phyloP scores from a whole-genome alignment of 2,329 filamentous ascomycete species.

The Colletotrichum abscissum region DNA sequence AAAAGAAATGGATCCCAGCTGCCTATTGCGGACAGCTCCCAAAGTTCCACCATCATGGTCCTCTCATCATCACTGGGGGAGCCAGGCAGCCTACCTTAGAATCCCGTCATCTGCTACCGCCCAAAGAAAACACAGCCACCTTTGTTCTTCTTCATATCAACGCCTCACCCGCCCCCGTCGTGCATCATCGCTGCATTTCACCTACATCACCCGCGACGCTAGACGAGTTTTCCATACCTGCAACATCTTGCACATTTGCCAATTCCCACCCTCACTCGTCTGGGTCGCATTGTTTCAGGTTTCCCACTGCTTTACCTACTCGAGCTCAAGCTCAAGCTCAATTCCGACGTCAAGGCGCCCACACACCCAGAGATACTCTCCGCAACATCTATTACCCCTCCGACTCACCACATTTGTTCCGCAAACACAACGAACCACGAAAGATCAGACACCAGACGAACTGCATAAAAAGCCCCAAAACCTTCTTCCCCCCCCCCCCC shows the following conservation, averaged over 20 bases:
- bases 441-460: constrained; percentile 22
- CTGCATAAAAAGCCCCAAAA: constrained; percentile 10
- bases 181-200: neutral
- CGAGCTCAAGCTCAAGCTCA: constrained; percentile 5
- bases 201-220: neutral
- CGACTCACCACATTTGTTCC: neutral
- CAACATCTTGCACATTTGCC: neutral
- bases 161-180: neutral
- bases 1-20: neutral
- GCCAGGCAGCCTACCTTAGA: neutral
- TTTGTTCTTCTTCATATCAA: constrained; percentile 12
- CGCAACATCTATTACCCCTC: neutral
- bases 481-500: neutral
- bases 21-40: constrained; percentile 27
- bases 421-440: neutral
- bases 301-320: neutral
- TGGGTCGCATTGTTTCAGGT: constrained; percentile 13
- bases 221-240: neutral
- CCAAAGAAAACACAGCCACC: constrained; percentile 22
- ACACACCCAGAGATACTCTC: no score
- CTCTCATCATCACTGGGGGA: neutral
- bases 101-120: neutral
- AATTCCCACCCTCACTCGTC: neutral
- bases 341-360: constrained; percentile 30
- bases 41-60: constrained; percentile 3